These are phyloP conservation scores for Candida nitratophila DNA, from an alignment of 805 yeast genomes.

Conservation along the genomic window DNA sequence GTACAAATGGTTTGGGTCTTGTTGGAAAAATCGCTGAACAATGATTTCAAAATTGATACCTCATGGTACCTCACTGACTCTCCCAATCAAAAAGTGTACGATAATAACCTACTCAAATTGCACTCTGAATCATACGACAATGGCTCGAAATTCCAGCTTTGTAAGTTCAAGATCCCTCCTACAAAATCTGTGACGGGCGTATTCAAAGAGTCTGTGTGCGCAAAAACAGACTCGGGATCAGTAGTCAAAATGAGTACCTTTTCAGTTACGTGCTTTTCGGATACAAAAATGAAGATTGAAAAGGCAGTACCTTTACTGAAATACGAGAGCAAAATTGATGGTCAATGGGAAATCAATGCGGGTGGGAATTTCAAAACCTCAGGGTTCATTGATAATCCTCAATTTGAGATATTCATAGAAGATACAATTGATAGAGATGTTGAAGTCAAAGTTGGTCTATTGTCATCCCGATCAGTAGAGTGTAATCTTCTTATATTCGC, in stretches of 20 bases:
- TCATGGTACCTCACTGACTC: constrained; percentile 23
- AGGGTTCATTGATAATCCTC: constrained; percentile 49
- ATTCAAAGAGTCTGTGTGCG: background rate
- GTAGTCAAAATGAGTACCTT: constrained; percentile 2
- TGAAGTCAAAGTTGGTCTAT: constrained; percentile 11
- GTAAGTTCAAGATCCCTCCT: constrained; percentile 13
- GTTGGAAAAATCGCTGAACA: constrained; percentile 30
- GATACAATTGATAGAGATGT: constrained; percentile 13
- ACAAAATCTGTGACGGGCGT: constrained; percentile 14
- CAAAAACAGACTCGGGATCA: too few species aligned
- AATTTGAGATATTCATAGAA: constrained; percentile 30
- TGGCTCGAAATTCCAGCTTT: constrained; percentile 26
- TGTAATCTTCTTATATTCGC: constrained; percentile 41
- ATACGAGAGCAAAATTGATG: constrained; percentile 22
- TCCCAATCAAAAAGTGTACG: constrained; percentile 24
- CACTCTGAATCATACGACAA: constrained; percentile 14
- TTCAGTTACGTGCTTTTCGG: constrained; percentile 10
- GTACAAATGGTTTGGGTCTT: constrained; percentile 37
- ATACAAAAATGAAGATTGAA: constrained; percentile 9
- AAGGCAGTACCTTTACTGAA: constrained; percentile 24
- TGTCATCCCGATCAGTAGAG: constrained; percentile 17
- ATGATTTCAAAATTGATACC: constrained; percentile 7
- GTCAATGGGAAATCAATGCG: constrained; percentile 37
- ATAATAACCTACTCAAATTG: constrained; percentile 2
- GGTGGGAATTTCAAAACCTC: constrained; percentile 52